phyloP scores from a whole-genome alignment of 208 protist species.

The Phytomonas sp. region DNA sequence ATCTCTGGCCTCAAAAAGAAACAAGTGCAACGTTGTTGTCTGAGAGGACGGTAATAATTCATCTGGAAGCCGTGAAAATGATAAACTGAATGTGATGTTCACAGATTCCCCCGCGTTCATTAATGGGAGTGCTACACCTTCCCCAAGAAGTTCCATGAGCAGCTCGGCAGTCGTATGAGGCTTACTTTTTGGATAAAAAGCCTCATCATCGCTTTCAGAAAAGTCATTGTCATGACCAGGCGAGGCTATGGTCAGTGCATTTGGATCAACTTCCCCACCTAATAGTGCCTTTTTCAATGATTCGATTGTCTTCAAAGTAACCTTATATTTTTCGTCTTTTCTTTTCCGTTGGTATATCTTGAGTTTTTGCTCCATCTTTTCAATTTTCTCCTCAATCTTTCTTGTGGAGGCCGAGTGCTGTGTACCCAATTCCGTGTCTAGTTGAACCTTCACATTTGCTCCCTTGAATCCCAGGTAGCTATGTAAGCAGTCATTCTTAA shows the following conservation, averaged over 20 bases:
- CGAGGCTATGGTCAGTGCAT: slow-evolving; percentile 15
- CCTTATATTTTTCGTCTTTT: slow-evolving; percentile 71
- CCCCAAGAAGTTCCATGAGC: slow-evolving; percentile 38
- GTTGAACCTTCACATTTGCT: slow-evolving; percentile 56
- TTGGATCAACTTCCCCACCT: slow-evolving; percentile 61
- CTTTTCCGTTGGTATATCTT: slow-evolving; percentile 84
- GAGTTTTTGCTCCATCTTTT: slow-evolving; percentile 85
- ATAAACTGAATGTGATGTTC: slow-evolving; percentile 47
- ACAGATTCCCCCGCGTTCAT: slow-evolving; percentile 72
- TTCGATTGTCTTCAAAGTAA: slow-evolving; percentile 53
- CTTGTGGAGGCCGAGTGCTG: slow-evolving; percentile 47
- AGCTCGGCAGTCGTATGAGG: slow-evolving; percentile 31
- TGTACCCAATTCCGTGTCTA: slow-evolving; percentile 63
- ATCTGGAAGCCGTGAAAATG: slow-evolving; percentile 30
- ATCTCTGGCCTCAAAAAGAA: slow-evolving; percentile 77
- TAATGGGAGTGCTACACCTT: slow-evolving; percentile 64
- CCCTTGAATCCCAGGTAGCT: slow-evolving; percentile 46
- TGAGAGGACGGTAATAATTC: slow-evolving; percentile 47
- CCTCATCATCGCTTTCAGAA: slow-evolving; percentile 70
- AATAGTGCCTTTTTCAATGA: slow-evolving; percentile 43
- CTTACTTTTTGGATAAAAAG: slow-evolving; percentile 19
- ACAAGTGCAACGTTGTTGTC: slow-evolving; percentile 63
- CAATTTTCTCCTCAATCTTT: slow-evolving; percentile 83
- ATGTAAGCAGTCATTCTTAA: background rate
- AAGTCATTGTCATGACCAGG: slow-evolving; percentile 31